Base-by-base conservation (phyloP, 2,329 filamentous ascomycete species). In the Dothideomycetes sp. region DNA sequence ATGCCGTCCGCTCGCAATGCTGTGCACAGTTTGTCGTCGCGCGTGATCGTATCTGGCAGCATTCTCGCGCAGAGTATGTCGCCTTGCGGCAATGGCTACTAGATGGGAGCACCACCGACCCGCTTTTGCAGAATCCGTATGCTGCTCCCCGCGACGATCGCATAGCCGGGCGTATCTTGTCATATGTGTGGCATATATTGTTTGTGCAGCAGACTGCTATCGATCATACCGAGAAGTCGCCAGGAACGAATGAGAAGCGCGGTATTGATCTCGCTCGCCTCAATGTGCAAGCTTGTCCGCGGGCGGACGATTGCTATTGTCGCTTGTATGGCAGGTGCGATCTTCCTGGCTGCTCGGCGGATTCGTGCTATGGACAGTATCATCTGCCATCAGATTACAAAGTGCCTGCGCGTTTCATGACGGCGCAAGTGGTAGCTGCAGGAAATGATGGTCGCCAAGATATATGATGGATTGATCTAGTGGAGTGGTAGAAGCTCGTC, bases 241-340 rank as follows among this genome's bases (percentile, higher is more conserved):
- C 27, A n/a, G n/a, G n/a, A 8, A 11, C 38, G 11, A 39, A 30
- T 8, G 37, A 36, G 5, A 27, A 50, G 19, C 47, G 48, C 0
- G 49, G 43, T 3, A 45, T 65, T 14, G 52, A 61, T 38, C 49
- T 66, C 24, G 54, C 58, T 3, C 47, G 46, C 15, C 43, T 68
- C 33, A 67, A 68, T 49, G 50, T 55, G 10, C 36, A 48, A 37
- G 52, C 52, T 48, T 84, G 79, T 47, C 79, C 79, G 0, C 61
- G 63, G 14, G 75, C 75, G 1, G 58, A 64, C 34, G 69, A 73
- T 7, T 83, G 79, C 53, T 82, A 82, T 54, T 83, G 79, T 58
- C 73, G 77, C 31, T 67, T 75, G 12, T 84, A 77, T 49, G 78
- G 78, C 0, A 49, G 79, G 18, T 84, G 79, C 55, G 48, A 67